A percentile compares a stretch with the other conserved stretches of the same genome.
These are phyloP conservation scores for Raphanus sativus DNA, from an alignment of 345 rosid species.

Conservation along the genomic window DNA sequence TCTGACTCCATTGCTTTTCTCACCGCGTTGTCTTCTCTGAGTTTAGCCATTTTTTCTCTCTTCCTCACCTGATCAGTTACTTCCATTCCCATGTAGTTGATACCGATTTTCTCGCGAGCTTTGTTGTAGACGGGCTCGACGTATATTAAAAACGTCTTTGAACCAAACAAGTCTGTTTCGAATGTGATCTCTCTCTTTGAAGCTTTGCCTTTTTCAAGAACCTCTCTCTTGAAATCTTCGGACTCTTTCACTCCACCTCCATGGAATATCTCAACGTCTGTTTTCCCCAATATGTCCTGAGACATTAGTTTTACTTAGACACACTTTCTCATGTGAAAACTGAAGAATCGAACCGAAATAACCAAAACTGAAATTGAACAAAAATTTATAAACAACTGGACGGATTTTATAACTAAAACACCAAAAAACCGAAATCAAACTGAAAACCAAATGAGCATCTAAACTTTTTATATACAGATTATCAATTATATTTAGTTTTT, in stretches of 20 bases:
- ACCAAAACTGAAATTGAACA: too few relatives aligned
- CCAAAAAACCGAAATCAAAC: too few relatives aligned
- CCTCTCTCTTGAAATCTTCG: constrained; percentile 92
- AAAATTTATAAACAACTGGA: too few relatives aligned
- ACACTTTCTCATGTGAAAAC: too few relatives aligned
- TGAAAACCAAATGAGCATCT: too few relatives aligned
- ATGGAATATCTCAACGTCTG: constrained; percentile 81
- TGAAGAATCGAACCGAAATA: too few relatives aligned
- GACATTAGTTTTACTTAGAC: background rate
- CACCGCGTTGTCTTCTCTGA: constrained; percentile 94
- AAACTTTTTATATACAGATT: too few relatives aligned
- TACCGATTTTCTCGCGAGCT: constrained; percentile 80
- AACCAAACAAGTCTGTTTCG: constrained; percentile 78
- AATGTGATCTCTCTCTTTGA: constrained; percentile 93
- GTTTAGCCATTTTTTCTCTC: constrained; percentile 83
- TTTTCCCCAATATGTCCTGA: constrained; percentile 90
- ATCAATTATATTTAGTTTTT: too few relatives aligned
- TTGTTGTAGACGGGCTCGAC: constrained; percentile 93
- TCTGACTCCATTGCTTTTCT: constrained; percentile 96
- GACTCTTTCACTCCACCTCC: constrained; percentile 95
- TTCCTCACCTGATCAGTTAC: constrained; percentile 90
- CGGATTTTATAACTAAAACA: too few relatives aligned
- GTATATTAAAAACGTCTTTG: constrained; percentile 79
- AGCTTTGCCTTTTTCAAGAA: constrained; percentile 78
- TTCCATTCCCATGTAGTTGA: constrained; percentile 98